phyloP scores from a whole-genome alignment of 139 green algal genomes.

The Coelastrella sp. region DNA sequence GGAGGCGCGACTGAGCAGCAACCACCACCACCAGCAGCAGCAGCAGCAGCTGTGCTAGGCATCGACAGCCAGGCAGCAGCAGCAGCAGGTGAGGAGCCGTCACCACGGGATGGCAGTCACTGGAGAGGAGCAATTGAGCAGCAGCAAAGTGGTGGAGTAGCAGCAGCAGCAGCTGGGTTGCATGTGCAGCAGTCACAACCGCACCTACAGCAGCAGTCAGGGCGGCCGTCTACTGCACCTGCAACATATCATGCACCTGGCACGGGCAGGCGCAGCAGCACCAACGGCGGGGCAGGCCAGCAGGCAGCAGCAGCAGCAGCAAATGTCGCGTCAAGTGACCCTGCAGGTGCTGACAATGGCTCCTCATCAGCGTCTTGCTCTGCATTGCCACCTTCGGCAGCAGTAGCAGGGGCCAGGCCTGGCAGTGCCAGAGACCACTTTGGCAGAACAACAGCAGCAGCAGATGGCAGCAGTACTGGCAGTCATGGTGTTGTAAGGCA shows the following conservation, averaged over 20 bases:
- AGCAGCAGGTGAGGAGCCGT: slow-evolving; percentile 21
- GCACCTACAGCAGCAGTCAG: slow-evolving; percentile 22
- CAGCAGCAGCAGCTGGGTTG: slow-evolving; percentile 17
- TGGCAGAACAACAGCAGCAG: slow-evolving; percentile 16
- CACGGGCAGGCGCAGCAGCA: background rate
- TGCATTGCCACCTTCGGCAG: background rate
- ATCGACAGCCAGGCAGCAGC: background rate
- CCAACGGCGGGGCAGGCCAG: background rate
- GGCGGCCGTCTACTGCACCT: background rate
- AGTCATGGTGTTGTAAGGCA: background rate
- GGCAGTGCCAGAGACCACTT: background rate
- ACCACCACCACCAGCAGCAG: slow-evolving; percentile 2
- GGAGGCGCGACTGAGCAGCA: background rate
- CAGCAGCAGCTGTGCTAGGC: background rate
- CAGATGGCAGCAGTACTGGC: background rate
- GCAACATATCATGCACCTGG: background rate
- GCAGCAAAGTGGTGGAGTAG: background rate
- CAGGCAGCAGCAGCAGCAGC: background rate
- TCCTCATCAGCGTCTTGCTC: too few species aligned
- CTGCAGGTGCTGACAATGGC: background rate
- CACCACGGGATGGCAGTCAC: slow-evolving; percentile 26
- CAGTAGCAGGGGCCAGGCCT: background rate
- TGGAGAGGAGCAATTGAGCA: slow-evolving; percentile 32
- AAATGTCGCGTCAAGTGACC: background rate
- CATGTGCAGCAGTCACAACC: slow-evolving; percentile 16